Conservation (phyloP, 441 rosid species). For the Syzygium syzygioides region DNA sequence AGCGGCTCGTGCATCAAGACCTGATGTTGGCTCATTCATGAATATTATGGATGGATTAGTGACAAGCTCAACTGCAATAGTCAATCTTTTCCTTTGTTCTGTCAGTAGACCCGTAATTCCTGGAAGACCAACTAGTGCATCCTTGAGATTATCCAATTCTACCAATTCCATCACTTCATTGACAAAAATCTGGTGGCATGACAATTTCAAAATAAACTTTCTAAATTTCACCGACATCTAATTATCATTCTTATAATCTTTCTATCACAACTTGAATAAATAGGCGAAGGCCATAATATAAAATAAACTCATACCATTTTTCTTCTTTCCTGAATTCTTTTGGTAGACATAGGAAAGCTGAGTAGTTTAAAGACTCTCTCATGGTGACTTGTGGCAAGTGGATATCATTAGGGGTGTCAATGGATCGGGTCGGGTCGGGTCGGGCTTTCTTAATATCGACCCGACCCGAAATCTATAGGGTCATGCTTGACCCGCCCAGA, state of each 20-base stretch:
- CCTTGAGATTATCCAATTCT: conserved; percentile 43
- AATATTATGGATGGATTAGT: conserved; percentile 72
- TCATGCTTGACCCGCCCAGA: too few relatives aligned
- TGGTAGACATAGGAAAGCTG: conserved; percentile 82
- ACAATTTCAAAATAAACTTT: neutral
- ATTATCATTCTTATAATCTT: neutral
- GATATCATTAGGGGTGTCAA: too few relatives aligned
- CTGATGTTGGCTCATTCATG: conserved; percentile 82
- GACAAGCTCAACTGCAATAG: conserved; percentile 68
- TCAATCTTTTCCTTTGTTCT: conserved; percentile 64
- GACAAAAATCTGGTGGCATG: conserved; percentile 42
- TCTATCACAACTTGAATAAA: neutral
- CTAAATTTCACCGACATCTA: neutral
- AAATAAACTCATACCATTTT: conserved; percentile 38
- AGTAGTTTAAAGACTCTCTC: conserved; percentile 72
- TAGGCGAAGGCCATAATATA: neutral
- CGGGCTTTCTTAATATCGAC: too few relatives aligned
- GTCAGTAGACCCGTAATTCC: conserved; percentile 65
- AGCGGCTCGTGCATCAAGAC: conserved; percentile 75
- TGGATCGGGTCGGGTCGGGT: too few relatives aligned
- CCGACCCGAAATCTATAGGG: too few relatives aligned
- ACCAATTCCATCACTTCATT: conserved; percentile 69
- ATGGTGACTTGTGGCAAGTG: conserved; percentile 93
- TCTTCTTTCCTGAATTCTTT: conserved; percentile 60
- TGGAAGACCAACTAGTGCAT: conserved; percentile 58